Evolutionary conservation across 2,329 filamentous ascomycete species (phyloP), one percentile per base, ranked within the genome.

Genomic region (Amylocarpus encephaloides): DNA sequence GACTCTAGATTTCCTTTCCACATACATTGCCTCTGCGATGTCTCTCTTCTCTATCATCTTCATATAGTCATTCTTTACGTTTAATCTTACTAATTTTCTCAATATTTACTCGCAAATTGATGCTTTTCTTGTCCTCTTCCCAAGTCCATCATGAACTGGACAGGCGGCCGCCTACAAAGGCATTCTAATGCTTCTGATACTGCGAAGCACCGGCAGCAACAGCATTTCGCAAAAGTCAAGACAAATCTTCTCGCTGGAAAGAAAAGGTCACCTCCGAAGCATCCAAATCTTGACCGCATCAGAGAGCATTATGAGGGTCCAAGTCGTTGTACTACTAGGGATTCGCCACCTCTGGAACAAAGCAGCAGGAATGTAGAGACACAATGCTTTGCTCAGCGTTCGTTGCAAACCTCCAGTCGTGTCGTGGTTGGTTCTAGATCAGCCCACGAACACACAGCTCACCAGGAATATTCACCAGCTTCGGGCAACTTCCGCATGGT

Each of bases 161-260:
- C 72, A 2, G 73, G 74, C 54, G 72, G 72, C 26, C 71, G 65
- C 43, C 65, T 75, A 38, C 67, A 69, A 36, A 72, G 72, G 51
- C 68, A 72, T 58, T 51, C 70, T 62, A 34, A 62, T 59, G 35
- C 60, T 64, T 51, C 64, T 63, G 46, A 63, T 63, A 61, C 65
- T 16, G 55, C 65, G 19, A 60, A 67, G 30, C 61, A 64, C n/a
- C 67, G 65, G n/a, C 73, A 75, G 54, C 74, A 70, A 55, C 67
- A 73, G 43, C 70, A 76, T 55, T 75, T 76, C 52, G 73, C 73
- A 38, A 72, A 68, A 50, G 68, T 67, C 33, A 68, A 70, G 38
- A 66, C 65, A 18, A 67, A 62, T 32, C 46, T 66, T 5, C 57
- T 61, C 22, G 65, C 51, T 48, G 61, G 57, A 2, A 49, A 57